Base-by-base conservation (phyloP, 2,329 filamentous ascomycete genomes). In the Phaeosphaeria sp. region DNA sequence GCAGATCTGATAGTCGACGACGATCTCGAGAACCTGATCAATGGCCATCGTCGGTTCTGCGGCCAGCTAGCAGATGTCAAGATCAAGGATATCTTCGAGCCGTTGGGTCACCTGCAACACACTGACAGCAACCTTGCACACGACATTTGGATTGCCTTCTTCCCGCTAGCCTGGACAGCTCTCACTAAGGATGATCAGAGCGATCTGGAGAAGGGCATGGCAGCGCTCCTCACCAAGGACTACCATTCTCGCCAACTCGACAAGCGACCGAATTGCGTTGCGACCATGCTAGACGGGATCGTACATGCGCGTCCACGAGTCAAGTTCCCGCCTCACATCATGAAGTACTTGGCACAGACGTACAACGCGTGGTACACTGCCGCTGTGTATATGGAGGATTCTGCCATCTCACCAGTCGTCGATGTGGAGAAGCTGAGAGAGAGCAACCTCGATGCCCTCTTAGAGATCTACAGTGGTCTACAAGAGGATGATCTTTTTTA, bases 301-400 rank as follows among this genome's bases (percentile, higher is more conserved):
- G 91, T 93, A 15, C 91, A 90, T 69, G 89, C 93, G 1, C 91
- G 86, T 79, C 94, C 95, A 0, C 86, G 91, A 21, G 96, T 95
- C 79, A 96, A 95, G 78, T 88, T 99, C 49, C 95, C 95, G 6
- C 92, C 95, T 0, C 95, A 99, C 72, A 92, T 98, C 39, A 88
- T 99, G 80, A 99, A 99, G 74, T 98, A 93, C 68, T 86, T 96
- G 55, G 94, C 93, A 20, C 92, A 91, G 75, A 97, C 92, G 0
- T 99, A 96, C 74, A 93, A 97, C 77, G 91, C 90, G 0, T 99
- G 95, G 96, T 99, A 99, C 74, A 93, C 92, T n/a, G 92, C 92
- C 15, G 85, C 96, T 21, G 89, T 90, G 15, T 93, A 95, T 69
- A 87, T 99, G 61, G 95, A 99, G 76, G 92, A 96, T 56, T 88